A percentile compares a stretch with the other conserved stretches of the same genome.
phyloP scores from a whole-genome alignment of 176 grass and related monocot genomes.

The Echinochloa phyllopogon region DNA sequence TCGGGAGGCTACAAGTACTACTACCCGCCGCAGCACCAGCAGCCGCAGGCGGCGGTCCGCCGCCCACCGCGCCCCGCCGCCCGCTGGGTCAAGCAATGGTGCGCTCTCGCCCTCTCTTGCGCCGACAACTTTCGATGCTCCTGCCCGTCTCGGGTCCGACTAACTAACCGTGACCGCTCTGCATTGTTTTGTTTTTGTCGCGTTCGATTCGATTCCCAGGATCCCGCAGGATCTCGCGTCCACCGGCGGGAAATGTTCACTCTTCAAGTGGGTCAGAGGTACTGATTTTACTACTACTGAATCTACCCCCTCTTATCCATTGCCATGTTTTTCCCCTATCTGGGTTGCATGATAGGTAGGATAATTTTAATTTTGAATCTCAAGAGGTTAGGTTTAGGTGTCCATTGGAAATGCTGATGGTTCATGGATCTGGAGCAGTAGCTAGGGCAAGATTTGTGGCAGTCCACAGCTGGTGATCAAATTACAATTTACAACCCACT shows the following conservation, averaged over 20 bases:
- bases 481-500: neutral
- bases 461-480: neutral
- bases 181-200: neutral
- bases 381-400: neutral
- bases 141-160: neutral
- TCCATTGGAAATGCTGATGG: neutral
- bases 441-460: neutral
- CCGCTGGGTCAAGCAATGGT: constrained; percentile 92
- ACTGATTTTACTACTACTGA: neutral
- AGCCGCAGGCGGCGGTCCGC: constrained; percentile 32
- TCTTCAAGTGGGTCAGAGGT: constrained; percentile 95
- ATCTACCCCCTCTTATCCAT: neutral
- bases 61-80: constrained; percentile 54
- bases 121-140: neutral
- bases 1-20: constrained; percentile 52
- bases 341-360: neutral
- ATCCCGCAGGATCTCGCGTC: constrained; percentile 73
- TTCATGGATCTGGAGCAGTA: neutral
- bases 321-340: neutral
- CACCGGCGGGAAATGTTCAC: constrained; percentile 61
- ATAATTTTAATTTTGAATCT: neutral
- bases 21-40: constrained; percentile 49
- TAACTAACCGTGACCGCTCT: neutral
- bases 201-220: constrained; percentile 45
- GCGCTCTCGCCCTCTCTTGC: neutral